Evolutionary conservation across 2,329 filamentous ascomycete genomes (phyloP), one percentile per base, ranked within the genome.

Genomic region (Colletotrichum shisoi): DNA sequence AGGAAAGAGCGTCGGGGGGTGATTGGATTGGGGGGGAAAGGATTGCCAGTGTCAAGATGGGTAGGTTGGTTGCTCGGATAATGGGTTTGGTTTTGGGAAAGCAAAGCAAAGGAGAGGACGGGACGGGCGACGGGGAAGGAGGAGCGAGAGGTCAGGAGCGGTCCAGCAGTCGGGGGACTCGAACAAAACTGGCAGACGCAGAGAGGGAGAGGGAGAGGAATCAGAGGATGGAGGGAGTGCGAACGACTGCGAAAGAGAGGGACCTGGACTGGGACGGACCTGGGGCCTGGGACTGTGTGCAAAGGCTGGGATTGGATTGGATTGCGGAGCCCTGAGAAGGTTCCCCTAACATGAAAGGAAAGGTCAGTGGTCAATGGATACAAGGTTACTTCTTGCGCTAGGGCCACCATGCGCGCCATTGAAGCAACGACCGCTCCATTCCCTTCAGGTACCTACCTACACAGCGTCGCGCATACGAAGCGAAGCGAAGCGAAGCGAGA

Each of bases 1-100:
- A 70, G 69, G 63, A 70, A 70, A 69, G 69, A 70, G 52, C 61
- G 68, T 69, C 68, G 68, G 62, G 58, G 60, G 48, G 51, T 51
- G 61, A 54, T 66, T 63, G 64, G 54, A 67, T 49, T 67, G 58
- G 46, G 54, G 48, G 56, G 61, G 56, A 45, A 37, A 40, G 37
- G 48, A 61, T 67, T 69, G 62, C 58, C 58, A 42, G 67, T 56
- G 60, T 69, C 60, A 60, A 64, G 53, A 62, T 60, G 59, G 42
- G 59, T 69, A 63, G 59, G 64, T 52, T 56, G 57, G 53, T 57
- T 62, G 63, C 58, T 67, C 67, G 63, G 63, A 67, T 67, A 59
- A 52, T 59, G 59, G 67, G 45, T 62, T 68, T 68, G 68, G 65
- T 53, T 63, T 69, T 64, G 64, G 60, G 65, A 68, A 68, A 69